phyloP scores from a whole-genome alignment of 345 rosid species.

The Limnanthes douglasii region DNA sequence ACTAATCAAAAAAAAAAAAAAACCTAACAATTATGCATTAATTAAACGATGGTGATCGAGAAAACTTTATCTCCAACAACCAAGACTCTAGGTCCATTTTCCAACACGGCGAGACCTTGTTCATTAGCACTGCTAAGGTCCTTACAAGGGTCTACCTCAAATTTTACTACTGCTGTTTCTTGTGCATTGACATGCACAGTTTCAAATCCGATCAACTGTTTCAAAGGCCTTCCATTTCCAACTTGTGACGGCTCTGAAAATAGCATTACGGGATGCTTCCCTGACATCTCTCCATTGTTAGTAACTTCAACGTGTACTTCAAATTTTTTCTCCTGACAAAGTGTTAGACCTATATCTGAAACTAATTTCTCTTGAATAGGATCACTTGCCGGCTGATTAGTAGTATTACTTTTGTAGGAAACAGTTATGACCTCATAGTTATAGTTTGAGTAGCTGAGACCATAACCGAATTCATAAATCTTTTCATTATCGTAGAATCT shows the following conservation, averaged over 20 bases:
- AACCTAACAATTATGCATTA: too few relatives aligned
- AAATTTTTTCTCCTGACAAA: conserved; percentile 28
- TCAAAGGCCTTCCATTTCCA: conserved; percentile 40
- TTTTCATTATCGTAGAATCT: conserved; percentile 55
- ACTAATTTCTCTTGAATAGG: conserved; percentile 13
- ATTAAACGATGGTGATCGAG: conserved; percentile 32
- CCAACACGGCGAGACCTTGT: conserved; percentile 48
- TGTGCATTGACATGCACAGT: conserved; percentile 39
- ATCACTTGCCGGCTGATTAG: conserved; percentile 5
- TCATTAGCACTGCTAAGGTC: conserved; percentile 57
- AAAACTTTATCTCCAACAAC: conserved; percentile 49
- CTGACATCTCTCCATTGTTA: conserved; percentile 44
- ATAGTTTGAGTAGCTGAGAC: conserved; percentile 65
- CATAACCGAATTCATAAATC: conserved; percentile 57
- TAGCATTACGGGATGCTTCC: conserved; percentile 67
- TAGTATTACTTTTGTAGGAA: conserved; percentile 25
- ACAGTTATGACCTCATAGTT: conserved; percentile 26
- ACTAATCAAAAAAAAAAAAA: too few relatives aligned
- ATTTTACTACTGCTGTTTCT: conserved; percentile 37
- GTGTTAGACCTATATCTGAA: conserved; percentile 29
- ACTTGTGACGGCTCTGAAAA: conserved; percentile 28
- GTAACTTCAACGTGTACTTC: conserved; percentile 28
- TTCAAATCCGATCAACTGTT: conserved; percentile 59
- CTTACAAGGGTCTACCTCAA: conserved; percentile 43
- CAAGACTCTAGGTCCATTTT: conserved; percentile 58